Base-by-base conservation (phyloP, 2,329 filamentous ascomycete genomes). In the Phialocephala sp. region DNA sequence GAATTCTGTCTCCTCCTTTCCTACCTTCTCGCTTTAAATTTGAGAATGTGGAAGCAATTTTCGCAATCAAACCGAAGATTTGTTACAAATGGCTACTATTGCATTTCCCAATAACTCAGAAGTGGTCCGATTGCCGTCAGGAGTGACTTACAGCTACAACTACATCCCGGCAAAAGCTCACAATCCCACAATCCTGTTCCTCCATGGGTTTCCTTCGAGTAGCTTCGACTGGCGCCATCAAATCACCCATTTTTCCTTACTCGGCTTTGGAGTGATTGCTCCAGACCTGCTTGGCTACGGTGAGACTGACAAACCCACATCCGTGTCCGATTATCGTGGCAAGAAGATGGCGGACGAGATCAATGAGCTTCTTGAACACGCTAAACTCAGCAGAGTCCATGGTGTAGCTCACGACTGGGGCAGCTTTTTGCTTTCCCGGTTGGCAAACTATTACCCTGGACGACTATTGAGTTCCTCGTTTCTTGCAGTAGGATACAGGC, bases 221-320 rank as follows among this genome's bases (percentile, higher is more conserved):
- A 79, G 77, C 0, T 76, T 77, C 66, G 76, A 79, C 70, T 82
- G 78, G 71, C 79, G 80, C 66, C 76, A 81, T 69, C 75, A 81
- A 18, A 78, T 82, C 9, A 77, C 77, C 0, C 72, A 76, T n/a
- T 74, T 82, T 14, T 76, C 77, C 6, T 56, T 65, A 27, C 69
- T 70, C 18, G 80, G 80, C 1, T 81, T 80, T 70, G 76, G 75
- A n/a, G 76, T 81, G 36, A 77, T 88, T 18, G 85, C 84, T 0
- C 86, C 85, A 0, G 86, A 88, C 72, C 77, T 87, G 2, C 85
- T 85, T 1, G 84, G 84, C 77, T 88, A 82, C 68, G 86, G 86
- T 60, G 85, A 86, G 74, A 87, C 85, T 2, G 76, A 77, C 61
- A 77, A 76, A 41, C 78, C 77, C 1, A 63, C 56, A 0, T 66